Evolutionary conservation across 306 rosid species (phyloP), one percentile per base, ranked within the genome.

Genomic region (Pterocarpus macrocarpus): DNA sequence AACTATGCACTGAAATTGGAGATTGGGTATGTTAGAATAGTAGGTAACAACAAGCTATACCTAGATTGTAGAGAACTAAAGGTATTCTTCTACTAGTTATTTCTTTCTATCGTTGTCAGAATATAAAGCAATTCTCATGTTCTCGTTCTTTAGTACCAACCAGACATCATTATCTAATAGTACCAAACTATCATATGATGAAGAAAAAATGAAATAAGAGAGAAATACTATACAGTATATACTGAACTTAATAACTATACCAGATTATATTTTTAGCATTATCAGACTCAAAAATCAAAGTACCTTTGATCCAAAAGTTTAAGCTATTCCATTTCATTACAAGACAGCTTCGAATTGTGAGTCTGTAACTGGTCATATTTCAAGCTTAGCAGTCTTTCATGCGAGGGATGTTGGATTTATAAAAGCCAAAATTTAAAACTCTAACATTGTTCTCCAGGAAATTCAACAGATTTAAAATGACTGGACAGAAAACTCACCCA

Each of bases 401-500:
- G 11, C 32, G 47, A 84, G 64, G 35, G 66, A 55, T 75, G 30
- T 16, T 67, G 50, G 68, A 53, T 80, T 32, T 69, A 61, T n/a
- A 55, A 43, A 39, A 64, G 38, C 56, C 22, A 80, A 67, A 34
- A 45, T 71, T 35, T 47, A 72, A 30, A 45, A 65, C 57, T 15
- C 50, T 70, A 70, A 39, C 61, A 39, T 49, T 50, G 5, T 14
- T 17, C 64, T 41, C 41, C 53, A 41, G 61, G 15, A 77, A 5
- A 78, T 65, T 33, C 36, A 71, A 55, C 72, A 83, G 30, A 22
- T 39, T 73, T 45, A 55, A 64, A 70, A 71, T 77, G 69, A 67
- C 71, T 58, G 32, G 61, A 68, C 14, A 39, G 67, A 83, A 78
- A 85, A 87, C 95, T 88, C 77, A 96, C 99, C 98, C 97, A 77